Percentiles rank a stretch among this genome's conserved stretches.
phyloP scores from a whole-genome alignment of 129 eudicot genomes.

The Chrysanthemum makinoi region DNA sequence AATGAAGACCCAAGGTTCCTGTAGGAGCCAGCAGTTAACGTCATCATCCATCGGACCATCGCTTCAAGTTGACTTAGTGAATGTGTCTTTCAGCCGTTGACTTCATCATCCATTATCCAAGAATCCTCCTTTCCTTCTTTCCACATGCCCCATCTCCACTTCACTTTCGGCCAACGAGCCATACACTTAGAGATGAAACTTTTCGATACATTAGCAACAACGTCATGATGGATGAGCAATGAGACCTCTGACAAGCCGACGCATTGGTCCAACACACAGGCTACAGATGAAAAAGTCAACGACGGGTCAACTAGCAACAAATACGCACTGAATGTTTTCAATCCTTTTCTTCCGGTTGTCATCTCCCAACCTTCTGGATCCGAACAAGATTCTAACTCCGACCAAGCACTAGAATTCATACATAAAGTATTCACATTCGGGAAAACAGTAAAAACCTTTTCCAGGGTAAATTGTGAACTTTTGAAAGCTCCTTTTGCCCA shows the following conservation, averaged over 20 bases:
- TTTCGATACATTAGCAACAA: conserved; percentile 40
- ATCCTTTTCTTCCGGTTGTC: conserved; percentile 34
- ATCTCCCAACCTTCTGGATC: conserved; percentile 27
- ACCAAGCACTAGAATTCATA: conserved; percentile 38
- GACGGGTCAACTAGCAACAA: conserved; percentile 44
- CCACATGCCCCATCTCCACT: conserved; percentile 76
- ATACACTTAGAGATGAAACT: conserved; percentile 47
- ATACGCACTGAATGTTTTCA: conserved; percentile 44
- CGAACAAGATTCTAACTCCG: conserved; percentile 39
- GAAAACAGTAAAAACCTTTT: conserved; percentile 33
- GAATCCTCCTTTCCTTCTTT: conserved; percentile 50
- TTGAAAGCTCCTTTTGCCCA: conserved; percentile 14
- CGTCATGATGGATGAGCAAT: conserved; percentile 49
- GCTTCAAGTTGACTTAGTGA: not conserved
- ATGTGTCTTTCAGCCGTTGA: not conserved
- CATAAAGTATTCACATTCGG: conserved; percentile 40
- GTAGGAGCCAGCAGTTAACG: not conserved
- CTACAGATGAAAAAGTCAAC: conserved; percentile 40
- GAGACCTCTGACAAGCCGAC: conserved; percentile 38
- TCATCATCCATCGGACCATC: not conserved
- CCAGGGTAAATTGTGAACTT: conserved; percentile 34
- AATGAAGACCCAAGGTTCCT: not conserved
- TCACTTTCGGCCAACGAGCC: conserved; percentile 38
- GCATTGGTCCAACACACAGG: conserved; percentile 42
- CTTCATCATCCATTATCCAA: conserved; percentile 37